Conservation (phyloP, 306 rosid genomes). For the Trichosanthes cucumerina region DNA sequence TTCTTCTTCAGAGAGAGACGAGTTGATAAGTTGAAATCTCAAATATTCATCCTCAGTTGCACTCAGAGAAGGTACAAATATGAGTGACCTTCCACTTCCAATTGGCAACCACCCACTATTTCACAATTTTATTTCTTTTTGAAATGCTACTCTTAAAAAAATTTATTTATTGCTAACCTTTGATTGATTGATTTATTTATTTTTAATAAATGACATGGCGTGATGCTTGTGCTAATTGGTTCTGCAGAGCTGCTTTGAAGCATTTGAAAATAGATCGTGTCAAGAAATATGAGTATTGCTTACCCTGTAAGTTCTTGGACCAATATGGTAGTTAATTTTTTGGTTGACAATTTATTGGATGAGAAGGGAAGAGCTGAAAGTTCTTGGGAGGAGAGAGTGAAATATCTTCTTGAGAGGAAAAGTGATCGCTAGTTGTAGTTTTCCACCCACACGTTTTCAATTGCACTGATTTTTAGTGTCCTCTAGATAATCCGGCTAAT, state of each 20-base stretch:
- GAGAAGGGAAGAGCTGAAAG: background rate
- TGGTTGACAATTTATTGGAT: background rate
- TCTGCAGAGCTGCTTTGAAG: conserved; percentile 63
- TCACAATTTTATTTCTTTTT: background rate
- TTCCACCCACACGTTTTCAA: background rate
- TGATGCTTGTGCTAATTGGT: background rate
- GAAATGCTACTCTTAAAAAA: background rate
- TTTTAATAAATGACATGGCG: background rate
- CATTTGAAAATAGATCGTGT: conserved; percentile 74
- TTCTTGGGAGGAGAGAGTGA: background rate
- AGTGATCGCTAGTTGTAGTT: background rate
- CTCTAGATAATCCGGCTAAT: background rate
- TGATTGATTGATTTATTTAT: background rate
- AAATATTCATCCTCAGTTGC: conserved; percentile 76
- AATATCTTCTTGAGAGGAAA: background rate
- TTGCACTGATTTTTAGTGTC: background rate
- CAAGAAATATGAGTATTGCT: conserved; percentile 79
- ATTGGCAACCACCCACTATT: background rate
- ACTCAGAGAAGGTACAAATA: conserved; percentile 68
- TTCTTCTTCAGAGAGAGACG: conserved; percentile 50
- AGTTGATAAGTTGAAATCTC: conserved; percentile 48
- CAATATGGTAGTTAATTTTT: background rate
- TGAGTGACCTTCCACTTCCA: background rate
- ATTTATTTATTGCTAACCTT: background rate
- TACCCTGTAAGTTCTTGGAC: conserved; percentile 57